Conservation (phyloP, 345 rosid genomes). For the Gynandropsis gynandra region DNA sequence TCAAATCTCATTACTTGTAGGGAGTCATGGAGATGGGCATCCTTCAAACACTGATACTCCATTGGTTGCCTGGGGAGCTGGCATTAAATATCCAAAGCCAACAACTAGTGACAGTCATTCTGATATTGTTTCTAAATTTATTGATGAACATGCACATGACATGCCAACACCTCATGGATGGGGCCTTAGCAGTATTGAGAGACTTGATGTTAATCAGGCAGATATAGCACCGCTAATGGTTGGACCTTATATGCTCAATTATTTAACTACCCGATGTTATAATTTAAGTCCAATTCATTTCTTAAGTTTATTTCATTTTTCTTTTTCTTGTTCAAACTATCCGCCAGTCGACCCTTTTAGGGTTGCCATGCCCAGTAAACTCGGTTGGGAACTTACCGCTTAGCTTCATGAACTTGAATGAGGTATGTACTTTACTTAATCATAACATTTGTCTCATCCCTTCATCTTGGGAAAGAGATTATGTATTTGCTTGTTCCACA, state of each 20-base stretch:
- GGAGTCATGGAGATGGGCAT: conserved; percentile 98
- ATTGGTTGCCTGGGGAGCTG: conserved; percentile 98
- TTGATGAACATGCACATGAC: conserved; percentile 86
- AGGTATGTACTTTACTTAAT: conserved; percentile 40
- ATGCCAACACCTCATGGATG: conserved; percentile 71
- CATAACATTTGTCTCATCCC: conserved; percentile 9
- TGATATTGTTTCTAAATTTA: conserved; percentile 49
- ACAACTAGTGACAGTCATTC: conserved; percentile 36
- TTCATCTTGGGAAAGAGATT: conserved; percentile 12
- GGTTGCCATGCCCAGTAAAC: conserved; percentile 85
- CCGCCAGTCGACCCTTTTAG: conserved; percentile 81
- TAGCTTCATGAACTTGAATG: conserved; percentile 59
- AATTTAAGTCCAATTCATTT: conserved; percentile 3
- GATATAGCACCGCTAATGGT: conserved; percentile 96
- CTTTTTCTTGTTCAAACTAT: conserved; percentile 15
- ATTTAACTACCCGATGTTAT: neutral
- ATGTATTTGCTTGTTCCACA: conserved; percentile 1
- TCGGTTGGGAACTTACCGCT: conserved; percentile 92
- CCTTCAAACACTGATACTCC: conserved; percentile 93
- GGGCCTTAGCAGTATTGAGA: conserved; percentile 75
- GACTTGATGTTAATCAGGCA: conserved; percentile 97
- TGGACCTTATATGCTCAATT: conserved; percentile 16
- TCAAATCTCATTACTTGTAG: conserved; percentile 33
- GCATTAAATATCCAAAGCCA: conserved; percentile 63
- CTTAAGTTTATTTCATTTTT: conserved; percentile 14